These are phyloP conservation scores for Akanthomyces muscarius DNA, from an alignment of 2,329 filamentous ascomycete species.

Conservation along the genomic window DNA sequence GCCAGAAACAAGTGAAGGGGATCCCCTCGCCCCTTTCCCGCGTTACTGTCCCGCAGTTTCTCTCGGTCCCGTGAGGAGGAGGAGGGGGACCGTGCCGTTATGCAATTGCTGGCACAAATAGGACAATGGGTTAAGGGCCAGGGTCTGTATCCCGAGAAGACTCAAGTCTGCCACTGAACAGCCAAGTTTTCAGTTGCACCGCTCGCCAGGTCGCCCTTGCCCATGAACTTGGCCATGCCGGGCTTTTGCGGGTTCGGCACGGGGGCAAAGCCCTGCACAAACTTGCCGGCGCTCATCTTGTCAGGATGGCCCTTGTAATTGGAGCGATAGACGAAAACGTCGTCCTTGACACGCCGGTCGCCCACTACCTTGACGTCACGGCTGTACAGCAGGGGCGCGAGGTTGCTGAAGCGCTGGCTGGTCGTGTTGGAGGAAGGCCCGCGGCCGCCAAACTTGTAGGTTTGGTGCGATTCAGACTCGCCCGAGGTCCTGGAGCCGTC, in stretches of 20 bases:
- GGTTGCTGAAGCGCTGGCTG: slow-evolving; percentile 19
- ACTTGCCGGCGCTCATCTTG: background rate
- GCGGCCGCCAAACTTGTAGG: slow-evolving; percentile 48
- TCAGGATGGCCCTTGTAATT: background rate
- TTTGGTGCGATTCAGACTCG: slow-evolving; percentile 54
- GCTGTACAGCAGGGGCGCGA: slow-evolving; percentile 48
- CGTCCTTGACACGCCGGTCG: background rate
- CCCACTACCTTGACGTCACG: slow-evolving; percentile 42
- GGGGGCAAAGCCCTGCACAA: background rate
- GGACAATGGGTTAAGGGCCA: too few species aligned
- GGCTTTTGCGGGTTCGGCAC: background rate
- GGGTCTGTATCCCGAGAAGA: too few species aligned
- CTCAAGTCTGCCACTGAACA: background rate
- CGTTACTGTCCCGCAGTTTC: too few species aligned
- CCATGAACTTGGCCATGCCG: background rate
- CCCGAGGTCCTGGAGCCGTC: slow-evolving; percentile 46
- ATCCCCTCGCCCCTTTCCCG: too few species aligned
- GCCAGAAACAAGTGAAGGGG: too few species aligned
- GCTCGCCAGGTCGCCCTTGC: background rate
- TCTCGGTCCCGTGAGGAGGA: too few species aligned
- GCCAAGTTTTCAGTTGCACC: background rate
- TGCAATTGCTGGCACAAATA: too few species aligned
- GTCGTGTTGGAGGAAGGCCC: slow-evolving; percentile 14
- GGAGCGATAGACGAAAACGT: slow-evolving; percentile 1
- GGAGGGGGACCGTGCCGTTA: too few species aligned